Base-by-base conservation (phyloP, 768 basidiomycete species). In the Kwoniella newhampshirensis region DNA sequence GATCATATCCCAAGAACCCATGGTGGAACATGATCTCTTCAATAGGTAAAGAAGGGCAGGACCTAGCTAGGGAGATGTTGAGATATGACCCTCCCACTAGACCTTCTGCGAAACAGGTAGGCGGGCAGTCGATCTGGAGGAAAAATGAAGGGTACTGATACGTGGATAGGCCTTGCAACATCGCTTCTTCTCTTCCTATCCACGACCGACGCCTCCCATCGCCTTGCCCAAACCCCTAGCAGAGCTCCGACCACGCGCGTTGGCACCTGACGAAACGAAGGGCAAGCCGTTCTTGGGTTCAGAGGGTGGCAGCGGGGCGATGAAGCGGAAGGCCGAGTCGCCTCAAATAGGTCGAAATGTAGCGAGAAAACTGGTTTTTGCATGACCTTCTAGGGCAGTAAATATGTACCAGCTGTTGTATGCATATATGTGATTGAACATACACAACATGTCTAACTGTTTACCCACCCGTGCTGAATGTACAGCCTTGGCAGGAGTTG, bases 1-100 rank as follows among this genome's bases (percentile, higher is more conserved):
- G 89, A 35, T 87, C 88, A 64, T 89, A 91, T 71, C 88, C 89
- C 1, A 88, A 87, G 75, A 82, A 86, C 12, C 86, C 86, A 15
- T 79, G 97, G 36, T 84, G 89, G 30, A 85, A 88, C 65, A 82
- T 96, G 50, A 94, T 99, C 79, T 89, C 89, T 0, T 93, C 92
- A 6, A 90, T 93, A 1, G 89, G 85, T 40, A 82, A 85, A 6
- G 91, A 93, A 58, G 85, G 90, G 0, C 78, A 96, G 36, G 91
- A 90, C 63, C 80, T 98, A 11, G 82, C 97, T 28, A 81, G 80
- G 57, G 86, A 84, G 70, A 87, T 89, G 67, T 79, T 99, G 18
- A 79, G 83, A 17, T 97, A 88, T 67, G 91, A 98, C 70, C 96
- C 96, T 3, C 80, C 84, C 30, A 85, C 83, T 65, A 85, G 96